These are phyloP conservation scores for Fusarium tanahbumbuense DNA, from an alignment of 2,329 filamentous ascomycete species.

Conservation along the genomic window DNA sequence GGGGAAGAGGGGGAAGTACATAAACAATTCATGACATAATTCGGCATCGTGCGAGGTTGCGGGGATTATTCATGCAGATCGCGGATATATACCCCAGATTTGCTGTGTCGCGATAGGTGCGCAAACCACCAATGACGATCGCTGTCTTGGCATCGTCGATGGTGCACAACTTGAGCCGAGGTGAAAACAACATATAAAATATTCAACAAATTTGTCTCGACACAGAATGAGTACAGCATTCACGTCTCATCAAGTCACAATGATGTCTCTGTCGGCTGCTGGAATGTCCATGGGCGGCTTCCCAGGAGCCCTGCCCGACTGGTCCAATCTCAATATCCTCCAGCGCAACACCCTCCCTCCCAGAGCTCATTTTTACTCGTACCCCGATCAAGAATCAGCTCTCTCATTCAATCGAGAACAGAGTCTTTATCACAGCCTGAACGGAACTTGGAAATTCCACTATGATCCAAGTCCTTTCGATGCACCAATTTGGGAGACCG, in stretches of 20 bases:
- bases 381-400: constrained; percentile 5
- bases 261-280: constrained; percentile 17
- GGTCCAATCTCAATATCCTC: constrained; percentile 15
- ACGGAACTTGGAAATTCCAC: constrained; percentile 32
- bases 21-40: background rate
- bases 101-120: constrained; percentile 19
- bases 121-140: constrained; percentile 9
- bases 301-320: constrained; percentile 16
- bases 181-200: background rate
- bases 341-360: constrained; percentile 16
- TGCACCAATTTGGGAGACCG: constrained; percentile 6
- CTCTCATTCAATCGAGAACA: constrained; percentile 1
- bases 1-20: constrained; percentile 9
- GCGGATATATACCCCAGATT: background rate
- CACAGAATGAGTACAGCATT: background rate
- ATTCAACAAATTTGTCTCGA: too few species aligned
- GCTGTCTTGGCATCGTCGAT: constrained; percentile 13
- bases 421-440: constrained; percentile 3
- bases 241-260: background rate
- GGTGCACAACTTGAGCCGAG: background rate
- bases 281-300: constrained; percentile 3
- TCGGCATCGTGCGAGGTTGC: background rate
- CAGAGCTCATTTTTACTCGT: constrained; percentile 30
- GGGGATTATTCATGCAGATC: constrained; percentile 17
- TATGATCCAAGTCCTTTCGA: constrained; percentile 19